phyloP scores from a whole-genome alignment of 179 eudicot genomes.

The Silene noctiflora region DNA sequence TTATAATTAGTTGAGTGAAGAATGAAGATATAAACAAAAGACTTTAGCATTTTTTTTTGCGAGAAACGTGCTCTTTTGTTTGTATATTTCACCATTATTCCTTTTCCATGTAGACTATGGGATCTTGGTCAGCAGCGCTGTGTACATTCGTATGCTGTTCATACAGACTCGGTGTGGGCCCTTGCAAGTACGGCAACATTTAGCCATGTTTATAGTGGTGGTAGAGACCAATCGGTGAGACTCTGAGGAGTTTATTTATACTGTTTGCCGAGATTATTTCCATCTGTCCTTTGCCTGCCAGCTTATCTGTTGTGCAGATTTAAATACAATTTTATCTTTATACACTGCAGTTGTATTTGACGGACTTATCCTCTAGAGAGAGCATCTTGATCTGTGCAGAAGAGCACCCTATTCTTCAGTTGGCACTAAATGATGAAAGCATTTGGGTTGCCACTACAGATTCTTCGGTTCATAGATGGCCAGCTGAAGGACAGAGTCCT shows the following conservation, averaged over 20 bases:
- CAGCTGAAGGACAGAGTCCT: constrained; percentile 79
- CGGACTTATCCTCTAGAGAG: constrained; percentile 90
- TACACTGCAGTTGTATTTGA: constrained; percentile 66
- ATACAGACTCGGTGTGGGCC: constrained; percentile 99
- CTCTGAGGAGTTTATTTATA: constrained; percentile 7
- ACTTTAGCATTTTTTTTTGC: not conserved
- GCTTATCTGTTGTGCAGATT: not conserved
- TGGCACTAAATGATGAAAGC: constrained; percentile 80
- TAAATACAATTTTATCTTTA: not conserved
- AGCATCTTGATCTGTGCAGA: constrained; percentile 82
- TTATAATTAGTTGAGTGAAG: not conserved
- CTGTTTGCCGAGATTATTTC: not conserved
- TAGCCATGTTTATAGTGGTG: constrained; percentile 99
- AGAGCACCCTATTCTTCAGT: constrained; percentile 77
- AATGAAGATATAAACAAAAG: not conserved
- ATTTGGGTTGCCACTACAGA: constrained; percentile 96
- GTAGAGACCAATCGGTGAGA: constrained; percentile 95
- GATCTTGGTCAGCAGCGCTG: constrained; percentile 99
- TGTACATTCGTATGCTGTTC: constrained; percentile 97
- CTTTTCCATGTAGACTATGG: constrained; percentile 60
- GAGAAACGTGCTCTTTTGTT: not conserved
- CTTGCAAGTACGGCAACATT: constrained; percentile 88
- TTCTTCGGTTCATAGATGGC: constrained; percentile 93
- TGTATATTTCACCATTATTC: constrained; percentile 8
- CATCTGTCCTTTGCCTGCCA: constrained; percentile 10